Evolutionary conservation across 2,329 filamentous ascomycete species (phyloP).

Genomic region (Claviceps maximensis): DNA sequence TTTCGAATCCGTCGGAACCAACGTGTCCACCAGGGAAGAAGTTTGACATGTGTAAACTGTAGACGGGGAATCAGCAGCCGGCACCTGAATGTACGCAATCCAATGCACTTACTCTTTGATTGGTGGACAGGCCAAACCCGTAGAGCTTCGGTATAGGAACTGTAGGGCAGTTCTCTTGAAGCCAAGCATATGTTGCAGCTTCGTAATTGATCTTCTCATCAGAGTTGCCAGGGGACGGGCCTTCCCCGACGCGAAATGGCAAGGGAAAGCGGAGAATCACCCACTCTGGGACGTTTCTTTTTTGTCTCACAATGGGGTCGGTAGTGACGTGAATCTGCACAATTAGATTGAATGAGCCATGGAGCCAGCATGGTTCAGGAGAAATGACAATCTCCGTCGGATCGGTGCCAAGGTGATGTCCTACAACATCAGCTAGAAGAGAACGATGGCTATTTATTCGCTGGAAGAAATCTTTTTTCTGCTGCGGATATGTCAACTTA

Average conservation of each 20-base stretch:
- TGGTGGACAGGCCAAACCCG: slow-evolving; percentile 12
- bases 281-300: neutral
- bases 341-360: neutral
- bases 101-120: slow-evolving; percentile 7
- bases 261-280: neutral
- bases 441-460: neutral
- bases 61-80: neutral
- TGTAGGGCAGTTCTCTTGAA: slow-evolving; percentile 10
- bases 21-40: neutral
- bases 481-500: neutral
- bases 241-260: slow-evolving; percentile 23
- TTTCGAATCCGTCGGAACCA: neutral
- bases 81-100: neutral
- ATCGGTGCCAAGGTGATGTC: neutral
- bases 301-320: neutral
- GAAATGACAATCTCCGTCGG: neutral
- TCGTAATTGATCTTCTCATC: slow-evolving; percentile 25
- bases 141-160: slow-evolving; percentile 14
- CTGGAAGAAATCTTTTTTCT: neutral
- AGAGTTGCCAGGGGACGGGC: slow-evolving; percentile 21
- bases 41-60: neutral
- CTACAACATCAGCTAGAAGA: neutral
- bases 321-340: neutral
- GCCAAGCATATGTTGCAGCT: slow-evolving; percentile 11
- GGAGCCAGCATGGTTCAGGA: neutral